Percentiles rank a stretch among this genome's conserved stretches.
These are phyloP conservation scores for Paramecium tetraurelia DNA, from an alignment of 73 alveolate species.

Conservation along the genomic window DNA sequence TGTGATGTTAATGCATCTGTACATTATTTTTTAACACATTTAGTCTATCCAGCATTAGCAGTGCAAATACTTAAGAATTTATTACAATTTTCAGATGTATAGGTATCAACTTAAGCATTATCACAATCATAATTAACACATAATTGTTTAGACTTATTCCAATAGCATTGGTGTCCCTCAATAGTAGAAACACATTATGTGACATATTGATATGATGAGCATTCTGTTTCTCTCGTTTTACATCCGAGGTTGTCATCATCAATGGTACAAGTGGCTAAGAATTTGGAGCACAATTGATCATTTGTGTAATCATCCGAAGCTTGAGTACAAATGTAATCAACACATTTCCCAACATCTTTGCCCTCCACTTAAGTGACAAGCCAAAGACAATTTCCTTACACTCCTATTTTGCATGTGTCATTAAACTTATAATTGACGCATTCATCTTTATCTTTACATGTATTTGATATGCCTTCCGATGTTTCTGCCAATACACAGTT, in stretches of 20 bases:
- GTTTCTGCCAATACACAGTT: not conserved
- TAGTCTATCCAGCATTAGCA: not conserved
- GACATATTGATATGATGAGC: not conserved
- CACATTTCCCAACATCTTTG: not conserved
- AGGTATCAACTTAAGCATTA: not conserved
- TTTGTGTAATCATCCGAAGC: not conserved
- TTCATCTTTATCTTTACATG: not conserved
- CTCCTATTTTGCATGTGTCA: not conserved
- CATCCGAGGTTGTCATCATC: not conserved
- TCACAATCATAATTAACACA: not conserved
- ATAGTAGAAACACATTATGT: not conserved
- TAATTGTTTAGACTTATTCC: not conserved
- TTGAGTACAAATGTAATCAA: not conserved
- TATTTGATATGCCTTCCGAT: not conserved
- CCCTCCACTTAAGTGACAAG: not conserved
- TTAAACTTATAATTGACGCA: not conserved
- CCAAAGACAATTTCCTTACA: not conserved
- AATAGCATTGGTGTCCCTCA: not conserved
- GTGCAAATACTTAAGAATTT: not conserved
- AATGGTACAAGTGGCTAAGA: not conserved
- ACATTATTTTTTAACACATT: not conserved
- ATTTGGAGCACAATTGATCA: not conserved
- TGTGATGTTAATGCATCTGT: not conserved
- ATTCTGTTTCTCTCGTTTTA: not conserved
- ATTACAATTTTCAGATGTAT: not conserved